Evolutionary conservation across 2,329 filamentous ascomycete species (phyloP), one percentile per base, ranked within the genome.

Genomic region (Penicillium sp.): DNA sequence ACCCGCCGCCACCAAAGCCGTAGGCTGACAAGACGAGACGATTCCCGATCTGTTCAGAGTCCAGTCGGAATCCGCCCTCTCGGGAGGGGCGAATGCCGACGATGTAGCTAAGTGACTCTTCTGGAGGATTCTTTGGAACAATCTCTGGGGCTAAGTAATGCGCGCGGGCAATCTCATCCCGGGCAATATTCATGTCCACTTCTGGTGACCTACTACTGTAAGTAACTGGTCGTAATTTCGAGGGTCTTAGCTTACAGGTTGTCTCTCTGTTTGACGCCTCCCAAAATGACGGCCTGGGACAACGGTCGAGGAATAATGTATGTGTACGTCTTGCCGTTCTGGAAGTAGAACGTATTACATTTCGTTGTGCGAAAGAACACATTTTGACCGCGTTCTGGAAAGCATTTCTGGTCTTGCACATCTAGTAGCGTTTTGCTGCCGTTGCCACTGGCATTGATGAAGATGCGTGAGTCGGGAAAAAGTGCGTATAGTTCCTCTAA

Each of bases 361-460:
- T 71, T 62, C 3, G 73, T 64, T 1, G 75, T 78, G 41, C 63
- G 66, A 17, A 72, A 68, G 50, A 77, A 77, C 7, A 78, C 75
- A 62, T 77, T 78, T 61, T 78, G 76, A 9, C 76, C 76, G 23
- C 75, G 64, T 61, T 77, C 75, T 5, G 75, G 70, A 41, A 75
- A 78, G 57, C 75, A 77, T 11, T 67, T 69, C 9, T 73, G 67
- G 38, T 78, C 76, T 41, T 63, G 67, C 3, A 78, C 76, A 53
- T 78, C 76, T 1, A 57, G 67, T 49, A 78, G 64, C 0, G 64
- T 66, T 46, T 73, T 73, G 54, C 76, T 78, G 1, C 76, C 76
- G 9, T 74, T 61, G 2, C 76, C 76, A 49, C 76, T 78, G 29
- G 76, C 76, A 51, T 78, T 78, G 67, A 78, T 75, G 53, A 78